A percentile compares a stretch with the other conserved stretches of the same genome.
These are phyloP conservation scores for Amauroascus niger DNA, from an alignment of 2,329 filamentous ascomycete genomes.

Conservation along the genomic window DNA sequence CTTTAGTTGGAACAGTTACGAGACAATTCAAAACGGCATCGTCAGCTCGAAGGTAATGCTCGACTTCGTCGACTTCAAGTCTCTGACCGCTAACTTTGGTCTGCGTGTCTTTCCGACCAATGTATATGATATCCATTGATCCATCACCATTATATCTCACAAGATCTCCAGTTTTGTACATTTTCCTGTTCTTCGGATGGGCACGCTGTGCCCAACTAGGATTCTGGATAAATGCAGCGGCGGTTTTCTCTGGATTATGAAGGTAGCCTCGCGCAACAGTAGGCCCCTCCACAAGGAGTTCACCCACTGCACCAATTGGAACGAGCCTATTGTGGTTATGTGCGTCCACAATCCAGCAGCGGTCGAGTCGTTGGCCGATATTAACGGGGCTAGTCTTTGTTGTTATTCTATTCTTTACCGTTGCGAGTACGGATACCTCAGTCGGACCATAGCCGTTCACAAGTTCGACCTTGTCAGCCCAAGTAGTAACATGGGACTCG, in stretches of 20 bases:
- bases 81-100: conserved; percentile 25
- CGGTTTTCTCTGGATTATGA: conserved; percentile 21
- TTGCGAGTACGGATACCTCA: conserved; percentile 30
- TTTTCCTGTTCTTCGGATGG: neutral
- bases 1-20: conserved; percentile 11
- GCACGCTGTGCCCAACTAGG: conserved; percentile 18
- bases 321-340: conserved; percentile 27
- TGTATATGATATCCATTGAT: conserved; percentile 20
- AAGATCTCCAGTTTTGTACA: conserved; percentile 27
- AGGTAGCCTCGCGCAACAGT: conserved; percentile 25
- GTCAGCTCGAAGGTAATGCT: conserved; percentile 19
- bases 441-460: conserved; percentile 35
- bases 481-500: conserved; percentile 25
- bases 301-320: conserved; percentile 34
- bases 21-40: conserved; percentile 9
- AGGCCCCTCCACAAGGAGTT: conserved; percentile 35
- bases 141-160: conserved; percentile 21
- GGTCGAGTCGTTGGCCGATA: conserved; percentile 27
- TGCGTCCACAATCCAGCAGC: conserved; percentile 32
- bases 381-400: conserved; percentile 25
- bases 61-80: conserved; percentile 24
- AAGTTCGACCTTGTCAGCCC: conserved; percentile 29
- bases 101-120: conserved; percentile 24
- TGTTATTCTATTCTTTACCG: conserved; percentile 22
- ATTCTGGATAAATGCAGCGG: conserved; percentile 20